phyloP scores from a whole-genome alignment of 805 yeast genomes.

The Saturnispora besseyi region DNA sequence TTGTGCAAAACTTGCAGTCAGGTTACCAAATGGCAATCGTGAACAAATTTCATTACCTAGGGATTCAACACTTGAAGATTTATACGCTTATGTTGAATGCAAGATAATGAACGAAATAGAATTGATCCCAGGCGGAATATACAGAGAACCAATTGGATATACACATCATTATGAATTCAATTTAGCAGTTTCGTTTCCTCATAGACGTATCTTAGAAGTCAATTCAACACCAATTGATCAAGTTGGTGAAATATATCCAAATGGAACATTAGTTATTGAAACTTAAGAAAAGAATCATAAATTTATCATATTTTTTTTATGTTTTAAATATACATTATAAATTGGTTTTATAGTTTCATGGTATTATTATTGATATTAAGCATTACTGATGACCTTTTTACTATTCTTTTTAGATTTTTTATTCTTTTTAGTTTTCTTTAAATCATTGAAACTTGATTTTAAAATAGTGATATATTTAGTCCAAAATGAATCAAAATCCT shows the following conservation, averaged over 20 bases:
- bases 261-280: conserved; percentile 38
- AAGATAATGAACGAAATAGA: conserved; percentile 18
- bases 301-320: background rate
- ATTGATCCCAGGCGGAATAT: conserved; percentile 25
- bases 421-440: conserved; percentile 76
- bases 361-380: background rate
- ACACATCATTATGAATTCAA: conserved; percentile 40
- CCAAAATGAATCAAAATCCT: conserved; percentile 68
- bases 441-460: conserved; percentile 64
- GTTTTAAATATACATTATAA: background rate
- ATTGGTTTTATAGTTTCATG: background rate
- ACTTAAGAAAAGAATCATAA: background rate
- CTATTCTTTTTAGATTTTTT: conserved; percentile 31
- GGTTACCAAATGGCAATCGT: conserved; percentile 57
- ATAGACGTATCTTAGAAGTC: conserved; percentile 38
- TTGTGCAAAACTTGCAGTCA: conserved; percentile 58
- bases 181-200: conserved; percentile 44
- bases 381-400: conserved; percentile 4
- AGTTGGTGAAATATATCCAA: conserved; percentile 47
- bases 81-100: conserved; percentile 66
- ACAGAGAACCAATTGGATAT: conserved; percentile 27
- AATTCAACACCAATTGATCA: conserved; percentile 31
- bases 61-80: conserved; percentile 43
- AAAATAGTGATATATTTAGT: conserved; percentile 56
- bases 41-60: conserved; percentile 40